Evolutionary conservation across 2,329 filamentous ascomycete species (phyloP).

Genomic region (Trichoderma koningiopsis): DNA sequence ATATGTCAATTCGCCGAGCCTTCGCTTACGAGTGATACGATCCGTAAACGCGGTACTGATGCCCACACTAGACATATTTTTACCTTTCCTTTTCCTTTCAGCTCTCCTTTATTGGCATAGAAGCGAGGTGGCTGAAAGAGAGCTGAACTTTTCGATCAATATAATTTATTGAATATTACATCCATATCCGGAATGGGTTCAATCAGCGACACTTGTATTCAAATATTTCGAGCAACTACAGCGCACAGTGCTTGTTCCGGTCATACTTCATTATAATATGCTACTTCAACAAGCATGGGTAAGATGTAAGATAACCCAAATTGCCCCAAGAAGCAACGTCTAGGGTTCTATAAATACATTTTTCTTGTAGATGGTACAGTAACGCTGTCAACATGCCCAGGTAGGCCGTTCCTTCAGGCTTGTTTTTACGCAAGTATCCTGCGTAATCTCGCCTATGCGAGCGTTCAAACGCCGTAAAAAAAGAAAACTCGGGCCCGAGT

Average conservation of each 20-base stretch:
- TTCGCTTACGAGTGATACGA: background rate
- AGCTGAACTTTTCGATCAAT: too few relatives aligned
- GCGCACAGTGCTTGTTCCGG: background rate
- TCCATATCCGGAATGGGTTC: background rate
- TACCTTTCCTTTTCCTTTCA: background rate
- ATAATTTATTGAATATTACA: background rate
- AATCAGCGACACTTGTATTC: background rate
- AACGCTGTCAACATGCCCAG: background rate
- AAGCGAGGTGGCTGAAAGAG: background rate
- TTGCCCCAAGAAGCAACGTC: slow-evolving; percentile 7
- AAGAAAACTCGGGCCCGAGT: background rate
- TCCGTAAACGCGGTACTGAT: background rate
- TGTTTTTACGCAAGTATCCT: slow-evolving; percentile 11
- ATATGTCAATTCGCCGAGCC: background rate
- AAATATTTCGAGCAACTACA: background rate
- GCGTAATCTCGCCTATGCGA: slow-evolving; percentile 20
- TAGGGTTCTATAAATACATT: slow-evolving; percentile 26
- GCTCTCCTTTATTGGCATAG: background rate
- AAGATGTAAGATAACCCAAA: background rate
- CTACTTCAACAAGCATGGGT: background rate
- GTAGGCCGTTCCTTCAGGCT: background rate
- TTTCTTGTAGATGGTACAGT: slow-evolving; percentile 23
- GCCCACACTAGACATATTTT: background rate
- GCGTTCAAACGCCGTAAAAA: slow-evolving; percentile 7
- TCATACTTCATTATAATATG: slow-evolving; percentile 22